phyloP scores from a whole-genome alignment of 2,329 filamentous ascomycete species.

The Trichoderma sp. region DNA sequence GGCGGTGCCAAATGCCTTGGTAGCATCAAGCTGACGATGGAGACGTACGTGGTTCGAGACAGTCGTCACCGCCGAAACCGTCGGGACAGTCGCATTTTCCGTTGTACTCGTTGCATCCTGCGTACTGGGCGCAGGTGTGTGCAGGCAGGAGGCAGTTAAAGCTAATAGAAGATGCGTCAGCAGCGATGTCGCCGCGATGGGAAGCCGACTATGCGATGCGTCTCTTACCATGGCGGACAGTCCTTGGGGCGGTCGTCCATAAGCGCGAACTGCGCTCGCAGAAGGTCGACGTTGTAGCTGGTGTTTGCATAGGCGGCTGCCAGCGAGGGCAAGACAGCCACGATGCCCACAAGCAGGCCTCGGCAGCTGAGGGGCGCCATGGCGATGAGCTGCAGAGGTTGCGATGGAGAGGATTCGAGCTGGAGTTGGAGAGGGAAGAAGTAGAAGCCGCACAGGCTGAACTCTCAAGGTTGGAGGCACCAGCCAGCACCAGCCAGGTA shows the following conservation, averaged over 20 bases:
- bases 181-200: background rate
- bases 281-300: slow-evolving; percentile 60
- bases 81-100: slow-evolving; percentile 90
- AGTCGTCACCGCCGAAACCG: slow-evolving; percentile 93
- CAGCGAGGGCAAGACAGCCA: slow-evolving; percentile 41
- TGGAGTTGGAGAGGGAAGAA: slow-evolving; percentile 3
- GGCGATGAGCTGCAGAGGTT: slow-evolving; percentile 23
- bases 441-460: background rate
- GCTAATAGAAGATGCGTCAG: slow-evolving; percentile 46
- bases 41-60: slow-evolving; percentile 69
- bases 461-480: background rate
- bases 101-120: slow-evolving; percentile 81
- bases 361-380: slow-evolving; percentile 42
- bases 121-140: slow-evolving; percentile 88
- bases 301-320: slow-evolving; percentile 44
- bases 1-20: background rate
- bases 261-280: slow-evolving; percentile 64
- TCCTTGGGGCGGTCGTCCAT: slow-evolving; percentile 71
- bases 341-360: slow-evolving; percentile 39
- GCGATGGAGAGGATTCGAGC: background rate
- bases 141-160: slow-evolving; percentile 97
- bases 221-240: slow-evolving; percentile 71
- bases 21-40: background rate
- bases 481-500: background rate
- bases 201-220: background rate